Evolutionary conservation across 2,329 filamentous ascomycete species (phyloP).

Genomic region (Fusarium irregulare): DNA sequence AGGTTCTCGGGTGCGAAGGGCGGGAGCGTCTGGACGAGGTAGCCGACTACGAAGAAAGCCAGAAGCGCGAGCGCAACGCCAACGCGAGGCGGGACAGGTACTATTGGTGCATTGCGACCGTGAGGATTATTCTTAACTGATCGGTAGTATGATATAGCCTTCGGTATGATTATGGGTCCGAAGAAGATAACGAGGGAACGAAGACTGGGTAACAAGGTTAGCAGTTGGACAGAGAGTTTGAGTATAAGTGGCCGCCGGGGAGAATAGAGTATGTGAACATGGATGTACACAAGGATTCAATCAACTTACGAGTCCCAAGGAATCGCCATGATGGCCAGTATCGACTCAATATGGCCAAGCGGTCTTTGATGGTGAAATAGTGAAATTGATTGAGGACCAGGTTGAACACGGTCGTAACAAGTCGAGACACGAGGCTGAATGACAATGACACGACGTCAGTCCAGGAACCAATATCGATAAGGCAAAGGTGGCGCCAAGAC

Average conservation of each 20-base stretch:
- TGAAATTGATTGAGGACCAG: constrained; percentile 1
- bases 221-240: constrained; percentile 4
- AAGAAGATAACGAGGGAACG: constrained; percentile 70
- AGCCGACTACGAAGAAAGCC: constrained; percentile 57
- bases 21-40: constrained; percentile 72
- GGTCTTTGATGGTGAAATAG: background rate
- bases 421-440: constrained; percentile 31
- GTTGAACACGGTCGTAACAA: constrained; percentile 37
- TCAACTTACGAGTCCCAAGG: constrained; percentile 46
- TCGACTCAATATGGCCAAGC: background rate
- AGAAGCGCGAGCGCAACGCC: constrained; percentile 71
- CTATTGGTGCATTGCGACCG: constrained; percentile 60
- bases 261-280: background rate
- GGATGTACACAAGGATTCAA: background rate
- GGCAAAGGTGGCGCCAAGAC: constrained; percentile 30
- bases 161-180: constrained; percentile 77
- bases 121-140: constrained; percentile 59
- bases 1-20: constrained; percentile 81
- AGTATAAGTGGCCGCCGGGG: constrained; percentile 10
- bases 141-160: constrained; percentile 73
- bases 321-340: constrained; percentile 44
- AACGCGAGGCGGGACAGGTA: constrained; percentile 65
- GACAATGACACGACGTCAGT: constrained; percentile 42
- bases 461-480: constrained; percentile 28
- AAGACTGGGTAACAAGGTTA: constrained; percentile 53